Conservation (phyloP, 2,329 filamentous ascomycete species). For the Helotiales sp. region DNA sequence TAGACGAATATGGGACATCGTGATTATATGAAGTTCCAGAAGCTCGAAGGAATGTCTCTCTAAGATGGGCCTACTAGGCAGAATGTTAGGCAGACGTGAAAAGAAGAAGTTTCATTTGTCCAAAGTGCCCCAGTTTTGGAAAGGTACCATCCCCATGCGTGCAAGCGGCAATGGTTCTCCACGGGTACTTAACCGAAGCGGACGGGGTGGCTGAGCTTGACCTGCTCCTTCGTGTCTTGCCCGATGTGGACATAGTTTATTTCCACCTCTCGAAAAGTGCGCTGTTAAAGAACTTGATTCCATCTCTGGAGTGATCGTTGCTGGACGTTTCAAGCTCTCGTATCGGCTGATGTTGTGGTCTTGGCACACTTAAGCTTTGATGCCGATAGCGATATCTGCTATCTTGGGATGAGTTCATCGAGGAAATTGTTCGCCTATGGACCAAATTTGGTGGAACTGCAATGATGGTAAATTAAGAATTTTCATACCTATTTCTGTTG, state of each 20-base stretch:
- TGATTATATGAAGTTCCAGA: conserved; percentile 14
- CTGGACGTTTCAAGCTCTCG: conserved; percentile 3
- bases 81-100: conserved; percentile 9
- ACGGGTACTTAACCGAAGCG: background rate
- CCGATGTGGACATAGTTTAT: conserved; percentile 11
- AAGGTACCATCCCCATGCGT: conserved; percentile 2
- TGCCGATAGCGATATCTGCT: background rate
- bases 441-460: background rate
- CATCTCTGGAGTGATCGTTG: background rate
- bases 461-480: background rate
- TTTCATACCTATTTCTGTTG: background rate
- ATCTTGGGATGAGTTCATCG: background rate
- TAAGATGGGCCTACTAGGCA: background rate
- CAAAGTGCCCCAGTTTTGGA: background rate
- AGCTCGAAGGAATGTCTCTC: conserved; percentile 9
- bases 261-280: conserved; percentile 11
- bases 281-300: background rate
- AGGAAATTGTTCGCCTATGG: background rate
- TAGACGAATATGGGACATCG: conserved; percentile 8
- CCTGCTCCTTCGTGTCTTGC: conserved; percentile 8
- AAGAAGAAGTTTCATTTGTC: conserved; percentile 3
- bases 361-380: background rate
- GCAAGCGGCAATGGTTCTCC: background rate
- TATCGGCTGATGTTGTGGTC: background rate
- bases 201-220: conserved; percentile 7